Evolutionary conservation across 2,329 filamentous ascomycete genomes (phyloP).

Genomic region (Pestalotiopsis fici): DNA sequence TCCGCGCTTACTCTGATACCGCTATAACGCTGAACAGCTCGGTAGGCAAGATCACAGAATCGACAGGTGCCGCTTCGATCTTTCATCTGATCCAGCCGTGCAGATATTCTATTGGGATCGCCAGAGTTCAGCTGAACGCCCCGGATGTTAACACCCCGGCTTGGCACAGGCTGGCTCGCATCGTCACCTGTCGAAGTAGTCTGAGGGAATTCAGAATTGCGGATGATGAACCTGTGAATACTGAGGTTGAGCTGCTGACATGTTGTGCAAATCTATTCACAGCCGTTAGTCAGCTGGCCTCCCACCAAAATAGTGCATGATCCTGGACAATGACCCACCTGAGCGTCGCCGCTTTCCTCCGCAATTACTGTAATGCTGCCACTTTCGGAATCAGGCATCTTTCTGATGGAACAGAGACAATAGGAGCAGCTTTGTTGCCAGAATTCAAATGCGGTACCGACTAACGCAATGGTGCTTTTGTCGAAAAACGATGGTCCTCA

Average conservation of each 20-base stretch:
- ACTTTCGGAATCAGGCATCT: not conserved
- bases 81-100: too few relatives aligned
- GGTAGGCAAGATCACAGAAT: not conserved
- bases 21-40: not conserved
- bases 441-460: not conserved
- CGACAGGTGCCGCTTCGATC: too few relatives aligned
- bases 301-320: not conserved
- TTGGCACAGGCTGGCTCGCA: too few relatives aligned
- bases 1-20: not conserved
- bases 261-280: not conserved
- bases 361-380: not conserved
- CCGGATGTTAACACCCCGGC: too few relatives aligned
- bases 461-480: not conserved
- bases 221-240: not conserved
- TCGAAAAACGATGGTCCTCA: not conserved
- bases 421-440: not conserved
- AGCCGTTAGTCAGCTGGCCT: not conserved
- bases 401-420: conserved; percentile 20
- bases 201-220: not conserved
- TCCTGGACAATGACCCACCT: not conserved
- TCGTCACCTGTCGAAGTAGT: too few relatives aligned
- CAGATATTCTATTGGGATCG: too few relatives aligned
- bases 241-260: not conserved
- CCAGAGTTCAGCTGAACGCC: too few relatives aligned
- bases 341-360: not conserved